Base-by-base conservation (phyloP, 352 stramenopile species). In the Phytopythium boreale region DNA sequence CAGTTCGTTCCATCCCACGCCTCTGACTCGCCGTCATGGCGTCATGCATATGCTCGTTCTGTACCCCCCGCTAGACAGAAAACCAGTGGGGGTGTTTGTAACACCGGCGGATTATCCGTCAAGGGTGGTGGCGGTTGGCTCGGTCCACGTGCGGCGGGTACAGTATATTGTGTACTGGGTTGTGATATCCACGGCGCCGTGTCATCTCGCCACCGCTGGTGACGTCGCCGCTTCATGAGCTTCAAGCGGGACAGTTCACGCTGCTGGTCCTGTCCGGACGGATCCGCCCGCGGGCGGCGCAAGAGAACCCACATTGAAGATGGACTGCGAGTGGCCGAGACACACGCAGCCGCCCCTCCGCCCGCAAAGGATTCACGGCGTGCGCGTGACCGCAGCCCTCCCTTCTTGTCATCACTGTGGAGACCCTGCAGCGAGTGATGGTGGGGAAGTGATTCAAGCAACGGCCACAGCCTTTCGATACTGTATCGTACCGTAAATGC, bases 181-280 rank as follows among this genome's bases (percentile, higher is more conserved):
- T 24, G 22, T 22, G 12, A 55, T 20, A 55, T 55, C 47, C 12
- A 55, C 47, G 27, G 50, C 14, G 14, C 31, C 11, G 51, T 57
- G 51, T 57, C 51, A 57, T 57, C 15, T 6, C 51, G 9, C 31
- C 51, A 9, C 4, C 15, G 20, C 8, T 39, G 51, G 51, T 57
- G 51, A 57, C 51, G 51, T 43, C 51, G 50, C 26, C 47, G 12
- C 46, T 11, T 53, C 47, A 53, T 22, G 47, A 57, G 27, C 51
- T 57, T 57, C 51, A 57, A 57, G 51, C 8, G 26, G 15, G 46
- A 52, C 46, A 52, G 11, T 29, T 29, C 14, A 10, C 47, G 47
- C 24, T 12, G 14, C 22, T 19, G 24, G 46, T 24, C 11, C 22
- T 52, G 46, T 52, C 46, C 46, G 46, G 24, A 53, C 22, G 47